A percentile compares a stretch with the other conserved stretches of the same genome.
These are phyloP conservation scores for Priceomyces melissophilus DNA, from an alignment of 805 yeast species.

Conservation along the genomic window DNA sequence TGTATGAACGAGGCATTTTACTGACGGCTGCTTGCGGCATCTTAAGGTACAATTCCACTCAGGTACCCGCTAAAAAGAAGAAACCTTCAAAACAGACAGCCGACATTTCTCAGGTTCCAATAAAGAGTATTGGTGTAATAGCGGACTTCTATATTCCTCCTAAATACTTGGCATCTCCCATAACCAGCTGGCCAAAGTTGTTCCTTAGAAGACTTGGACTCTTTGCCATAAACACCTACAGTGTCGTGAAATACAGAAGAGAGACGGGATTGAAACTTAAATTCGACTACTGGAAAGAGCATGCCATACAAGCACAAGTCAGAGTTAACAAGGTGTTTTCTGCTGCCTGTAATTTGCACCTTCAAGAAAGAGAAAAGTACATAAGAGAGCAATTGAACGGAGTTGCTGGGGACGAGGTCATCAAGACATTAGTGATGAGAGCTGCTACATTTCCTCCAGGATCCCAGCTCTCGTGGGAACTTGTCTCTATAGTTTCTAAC, in stretches of 20 bases:
- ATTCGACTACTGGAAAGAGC: conserved; percentile 83
- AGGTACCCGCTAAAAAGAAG: conserved; percentile 6
- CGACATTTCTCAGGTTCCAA: conserved; percentile 37
- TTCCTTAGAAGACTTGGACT: conserved; percentile 61
- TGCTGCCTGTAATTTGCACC: conserved; percentile 32
- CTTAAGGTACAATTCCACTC: background rate
- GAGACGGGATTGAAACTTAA: conserved; percentile 43
- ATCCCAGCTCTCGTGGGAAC: conserved; percentile 69
- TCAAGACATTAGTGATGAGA: conserved; percentile 28
- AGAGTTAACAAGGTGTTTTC: conserved; percentile 84
- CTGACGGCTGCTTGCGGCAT: too few relatives aligned
- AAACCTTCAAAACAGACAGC: conserved; percentile 17
- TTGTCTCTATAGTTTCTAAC: conserved; percentile 60
- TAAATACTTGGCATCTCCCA: conserved; percentile 19
- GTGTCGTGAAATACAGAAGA: conserved; percentile 43
- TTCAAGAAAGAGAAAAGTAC: conserved; percentile 36
- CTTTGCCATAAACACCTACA: conserved; percentile 63
- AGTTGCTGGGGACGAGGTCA: conserved; percentile 31
- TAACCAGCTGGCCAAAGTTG: conserved; percentile 41
- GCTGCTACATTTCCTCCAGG: conserved; percentile 49
- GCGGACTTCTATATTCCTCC: conserved; percentile 45
- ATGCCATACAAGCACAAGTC: conserved; percentile 73
- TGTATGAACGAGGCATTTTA: too few relatives aligned
- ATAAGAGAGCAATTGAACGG: conserved; percentile 39
- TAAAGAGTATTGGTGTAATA: conserved; percentile 37